Evolutionary conservation across 768 basidiomycete species (phyloP).

Genomic region (Kwoniella botswanensis): DNA sequence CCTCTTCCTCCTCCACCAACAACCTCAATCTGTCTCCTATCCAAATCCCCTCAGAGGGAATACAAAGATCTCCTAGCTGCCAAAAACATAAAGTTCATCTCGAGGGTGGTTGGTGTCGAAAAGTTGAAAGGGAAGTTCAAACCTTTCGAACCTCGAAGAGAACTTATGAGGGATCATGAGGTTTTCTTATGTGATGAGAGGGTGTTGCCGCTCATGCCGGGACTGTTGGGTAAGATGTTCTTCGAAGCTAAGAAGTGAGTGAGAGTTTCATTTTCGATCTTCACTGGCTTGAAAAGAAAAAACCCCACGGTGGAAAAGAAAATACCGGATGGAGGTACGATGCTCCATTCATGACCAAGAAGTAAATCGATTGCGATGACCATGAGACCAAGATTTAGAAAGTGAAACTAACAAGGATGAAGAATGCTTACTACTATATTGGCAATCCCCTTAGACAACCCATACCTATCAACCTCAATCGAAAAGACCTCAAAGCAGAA

Average conservation of each 20-base stretch:
- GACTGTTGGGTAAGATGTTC: constrained; percentile 84
- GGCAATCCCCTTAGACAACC: constrained; percentile 70
- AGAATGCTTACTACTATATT: not conserved
- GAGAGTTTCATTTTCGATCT: constrained; percentile 7
- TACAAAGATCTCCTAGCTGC: constrained; percentile 89
- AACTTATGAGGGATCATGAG: constrained; percentile 84
- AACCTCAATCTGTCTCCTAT: constrained; percentile 82
- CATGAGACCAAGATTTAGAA: too few relatives aligned
- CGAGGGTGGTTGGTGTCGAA: constrained; percentile 82
- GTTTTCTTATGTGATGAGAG: constrained; percentile 93
- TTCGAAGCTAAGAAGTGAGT: constrained; percentile 94
- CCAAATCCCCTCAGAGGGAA: constrained; percentile 91
- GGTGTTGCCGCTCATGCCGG: constrained; percentile 82
- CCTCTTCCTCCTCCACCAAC: constrained; percentile 77
- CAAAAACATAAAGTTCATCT: constrained; percentile 84
- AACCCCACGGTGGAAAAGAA: too few relatives aligned
- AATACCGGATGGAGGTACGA: too few relatives aligned
- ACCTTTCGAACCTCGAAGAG: constrained; percentile 65
- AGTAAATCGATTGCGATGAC: too few relatives aligned
- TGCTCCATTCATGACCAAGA: too few relatives aligned
- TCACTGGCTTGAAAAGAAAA: not conserved
- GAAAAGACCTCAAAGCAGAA: constrained; percentile 88
- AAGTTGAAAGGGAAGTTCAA: constrained; percentile 93
- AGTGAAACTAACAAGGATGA: too few relatives aligned
- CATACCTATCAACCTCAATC: constrained; percentile 85